A percentile compares a stretch with the other conserved stretches of the same genome.
Conservation (phyloP, 169 alveolate species). For the Plasmodium ovale region DNA sequence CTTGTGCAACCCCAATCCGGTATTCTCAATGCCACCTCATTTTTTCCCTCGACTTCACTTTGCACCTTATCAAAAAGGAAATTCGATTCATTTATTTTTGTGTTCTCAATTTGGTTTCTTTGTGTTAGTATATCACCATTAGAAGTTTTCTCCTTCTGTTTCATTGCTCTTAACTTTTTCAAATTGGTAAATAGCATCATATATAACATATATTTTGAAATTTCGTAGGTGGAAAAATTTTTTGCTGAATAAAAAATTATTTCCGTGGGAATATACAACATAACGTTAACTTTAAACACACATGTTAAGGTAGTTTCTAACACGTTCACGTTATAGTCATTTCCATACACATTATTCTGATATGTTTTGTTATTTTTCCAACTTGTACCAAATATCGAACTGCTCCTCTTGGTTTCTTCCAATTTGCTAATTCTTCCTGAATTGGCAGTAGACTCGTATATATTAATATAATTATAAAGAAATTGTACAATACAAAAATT, state of each 20-base stretch:
- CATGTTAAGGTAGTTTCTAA: constrained; percentile 47
- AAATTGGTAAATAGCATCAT: constrained; percentile 8
- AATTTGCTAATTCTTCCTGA: neutral
- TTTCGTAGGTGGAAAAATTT: constrained; percentile 38
- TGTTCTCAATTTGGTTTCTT: neutral
- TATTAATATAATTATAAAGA: constrained; percentile 36
- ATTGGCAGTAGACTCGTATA: constrained; percentile 21
- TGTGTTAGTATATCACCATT: neutral
- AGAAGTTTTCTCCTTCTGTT: neutral
- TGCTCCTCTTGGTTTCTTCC: neutral
- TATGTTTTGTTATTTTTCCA: constrained; percentile 10
- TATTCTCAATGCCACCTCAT: neutral
- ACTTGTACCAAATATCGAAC: neutral
- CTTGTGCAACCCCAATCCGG: too few species aligned
- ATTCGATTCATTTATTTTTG: neutral
- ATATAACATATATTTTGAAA: constrained; percentile 33
- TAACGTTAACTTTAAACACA: constrained; percentile 16
- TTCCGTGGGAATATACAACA: constrained; percentile 32
- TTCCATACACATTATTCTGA: constrained; percentile 36
- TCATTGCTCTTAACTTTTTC: constrained; percentile 9
- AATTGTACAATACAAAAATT: constrained; percentile 41
- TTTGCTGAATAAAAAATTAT: constrained; percentile 49
- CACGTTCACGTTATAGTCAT: constrained; percentile 34
- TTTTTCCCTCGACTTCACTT: neutral
- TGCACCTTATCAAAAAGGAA: neutral